These are phyloP conservation scores for Globisporangium megalacanthum DNA, from an alignment of 352 stramenopile genomes.

Conservation along the genomic window DNA sequence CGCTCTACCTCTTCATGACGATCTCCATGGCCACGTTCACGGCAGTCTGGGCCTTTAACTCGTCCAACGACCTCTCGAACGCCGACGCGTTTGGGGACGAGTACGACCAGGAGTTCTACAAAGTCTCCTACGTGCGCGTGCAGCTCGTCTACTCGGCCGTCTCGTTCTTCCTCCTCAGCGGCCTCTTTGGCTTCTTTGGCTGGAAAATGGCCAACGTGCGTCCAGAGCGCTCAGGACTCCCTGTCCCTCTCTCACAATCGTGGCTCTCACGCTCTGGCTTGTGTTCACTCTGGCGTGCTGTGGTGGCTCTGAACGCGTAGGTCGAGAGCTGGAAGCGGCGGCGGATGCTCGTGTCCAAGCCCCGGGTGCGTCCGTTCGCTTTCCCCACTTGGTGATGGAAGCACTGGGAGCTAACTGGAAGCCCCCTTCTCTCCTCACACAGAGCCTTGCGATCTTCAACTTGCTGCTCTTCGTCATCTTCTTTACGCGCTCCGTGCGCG, in stretches of 20 bases:
- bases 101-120: slow-evolving; percentile 82
- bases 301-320: slow-evolving; percentile 13
- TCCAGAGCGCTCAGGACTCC: background rate
- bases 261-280: background rate
- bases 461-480: slow-evolving; percentile 79
- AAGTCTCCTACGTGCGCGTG: slow-evolving; percentile 69
- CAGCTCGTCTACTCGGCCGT: slow-evolving; percentile 81
- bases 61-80: slow-evolving; percentile 77
- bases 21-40: slow-evolving; percentile 84
- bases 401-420: background rate
- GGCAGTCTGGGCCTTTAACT: slow-evolving; percentile 82
- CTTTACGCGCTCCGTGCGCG: slow-evolving; percentile 66
- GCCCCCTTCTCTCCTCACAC: background rate
- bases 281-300: background rate
- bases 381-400: no score
- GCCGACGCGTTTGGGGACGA: slow-evolving; percentile 56
- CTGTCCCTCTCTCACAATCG: background rate
- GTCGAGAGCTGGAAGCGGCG: slow-evolving; percentile 74
- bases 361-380: slow-evolving; percentile 31
- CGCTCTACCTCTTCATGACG: slow-evolving; percentile 76
- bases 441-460: slow-evolving; percentile 81
- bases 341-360: slow-evolving; percentile 67
- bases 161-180: slow-evolving; percentile 74
- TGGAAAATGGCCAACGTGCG: slow-evolving; percentile 82
- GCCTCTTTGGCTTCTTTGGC: slow-evolving; percentile 80